Conservation (phyloP, 176 grass and related monocot species). For the Zoysia japonica region DNA sequence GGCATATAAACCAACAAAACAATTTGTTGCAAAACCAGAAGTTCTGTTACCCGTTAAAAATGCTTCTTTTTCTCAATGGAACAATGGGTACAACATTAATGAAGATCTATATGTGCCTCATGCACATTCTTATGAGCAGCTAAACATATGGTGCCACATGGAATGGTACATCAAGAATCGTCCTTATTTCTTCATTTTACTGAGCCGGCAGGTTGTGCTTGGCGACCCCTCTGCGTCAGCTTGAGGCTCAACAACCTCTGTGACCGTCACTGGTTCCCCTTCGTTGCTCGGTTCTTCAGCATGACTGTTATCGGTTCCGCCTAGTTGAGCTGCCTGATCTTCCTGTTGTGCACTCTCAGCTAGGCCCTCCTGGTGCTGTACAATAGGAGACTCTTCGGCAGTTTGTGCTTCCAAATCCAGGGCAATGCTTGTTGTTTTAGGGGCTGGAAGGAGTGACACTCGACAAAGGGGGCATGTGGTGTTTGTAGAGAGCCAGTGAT, state of each 20-base stretch:
- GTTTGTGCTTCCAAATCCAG: constrained; percentile 53
- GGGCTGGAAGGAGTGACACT: constrained; percentile 70
- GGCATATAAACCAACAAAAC: not conserved
- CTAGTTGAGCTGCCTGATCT: not conserved
- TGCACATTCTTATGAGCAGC: constrained; percentile 18
- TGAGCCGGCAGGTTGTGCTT: constrained; percentile 22
- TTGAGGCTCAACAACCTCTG: constrained; percentile 5
- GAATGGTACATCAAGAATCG: not conserved
- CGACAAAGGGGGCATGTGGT: constrained; percentile 89
- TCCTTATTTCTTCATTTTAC: constrained; percentile 44
- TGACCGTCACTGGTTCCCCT: not conserved
- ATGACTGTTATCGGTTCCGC: not conserved
- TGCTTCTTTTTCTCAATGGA: not conserved
- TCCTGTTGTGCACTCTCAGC: not conserved
- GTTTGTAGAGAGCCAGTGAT: constrained; percentile 86
- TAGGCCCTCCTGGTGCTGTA: constrained; percentile 25
- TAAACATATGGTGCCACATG: constrained; percentile 12
- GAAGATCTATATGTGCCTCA: not conserved
- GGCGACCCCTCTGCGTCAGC: constrained; percentile 27
- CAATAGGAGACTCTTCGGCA: constrained; percentile 7
- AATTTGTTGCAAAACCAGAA: not conserved
- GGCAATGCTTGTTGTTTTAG: constrained; percentile 25
- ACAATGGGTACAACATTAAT: not conserved
- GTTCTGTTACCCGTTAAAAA: not conserved
- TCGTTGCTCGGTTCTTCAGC: not conserved